These are phyloP conservation scores for Mycena alexandri DNA, from an alignment of 768 basidiomycete species.

Conservation along the genomic window DNA sequence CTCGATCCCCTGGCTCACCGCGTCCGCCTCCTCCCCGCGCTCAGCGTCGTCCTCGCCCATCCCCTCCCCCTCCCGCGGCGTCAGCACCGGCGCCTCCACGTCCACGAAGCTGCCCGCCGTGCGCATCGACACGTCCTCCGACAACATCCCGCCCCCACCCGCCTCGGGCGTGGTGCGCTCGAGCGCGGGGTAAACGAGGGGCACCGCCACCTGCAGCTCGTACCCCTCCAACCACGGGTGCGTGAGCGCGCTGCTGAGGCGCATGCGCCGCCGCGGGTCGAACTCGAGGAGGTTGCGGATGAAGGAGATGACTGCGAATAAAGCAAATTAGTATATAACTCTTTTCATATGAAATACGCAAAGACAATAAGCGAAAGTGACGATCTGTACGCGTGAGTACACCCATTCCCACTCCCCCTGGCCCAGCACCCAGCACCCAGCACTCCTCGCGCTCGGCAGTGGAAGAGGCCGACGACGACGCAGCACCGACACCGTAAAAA, in stretches of 20 bases:
- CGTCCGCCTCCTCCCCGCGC: constrained; percentile 10
- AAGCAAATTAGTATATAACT: no score
- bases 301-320: constrained; percentile 80
- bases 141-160: constrained; percentile 36
- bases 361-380: no score
- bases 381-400: no score
- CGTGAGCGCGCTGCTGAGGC: constrained; percentile 71
- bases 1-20: constrained; percentile 41
- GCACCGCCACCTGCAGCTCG: neutral
- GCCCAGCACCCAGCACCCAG: no score
- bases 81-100: no score
- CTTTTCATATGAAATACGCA: no score
- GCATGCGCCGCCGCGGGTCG: constrained; percentile 78
- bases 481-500: no score
- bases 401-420: no score
- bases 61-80: no score
- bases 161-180: constrained; percentile 30
- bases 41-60: no score
- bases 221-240: constrained; percentile 80
- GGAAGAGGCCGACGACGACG: no score
- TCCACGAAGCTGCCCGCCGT: constrained; percentile 36
- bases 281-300: constrained; percentile 72
- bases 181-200: constrained; percentile 30
- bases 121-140: constrained; percentile 35
- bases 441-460: no score